Percentiles rank a stretch among this genome's conserved stretches.
Evolutionary conservation across 805 yeast species (phyloP).

Genomic region (Wickerhamomyces sydowiorum): DNA sequence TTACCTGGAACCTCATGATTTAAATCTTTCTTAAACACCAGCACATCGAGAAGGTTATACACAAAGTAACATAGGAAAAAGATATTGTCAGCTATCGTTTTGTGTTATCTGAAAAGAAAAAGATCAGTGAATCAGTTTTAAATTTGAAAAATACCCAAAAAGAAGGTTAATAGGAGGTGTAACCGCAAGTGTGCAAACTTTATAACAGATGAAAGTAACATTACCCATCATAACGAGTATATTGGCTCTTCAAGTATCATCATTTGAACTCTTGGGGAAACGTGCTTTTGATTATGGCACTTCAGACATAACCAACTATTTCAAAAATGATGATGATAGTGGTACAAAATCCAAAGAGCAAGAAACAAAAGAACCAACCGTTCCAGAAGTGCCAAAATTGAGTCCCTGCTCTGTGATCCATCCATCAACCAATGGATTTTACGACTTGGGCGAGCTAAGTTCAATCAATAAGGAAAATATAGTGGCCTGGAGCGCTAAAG

Average conservation of each 20-base stretch:
- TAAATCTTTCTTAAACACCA: too few relatives aligned
- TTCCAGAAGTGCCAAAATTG: constrained; percentile 6
- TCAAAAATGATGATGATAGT: constrained; percentile 1
- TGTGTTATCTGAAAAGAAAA: too few relatives aligned
- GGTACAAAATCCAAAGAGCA: constrained; percentile 1
- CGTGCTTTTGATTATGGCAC: constrained; percentile 17
- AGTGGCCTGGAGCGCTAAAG: constrained; percentile 60
- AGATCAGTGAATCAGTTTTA: too few relatives aligned
- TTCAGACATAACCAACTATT: constrained; percentile 11
- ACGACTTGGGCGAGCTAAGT: constrained; percentile 25
- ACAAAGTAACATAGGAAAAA: too few relatives aligned
- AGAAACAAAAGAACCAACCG: constrained; percentile 5
- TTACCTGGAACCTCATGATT: too few relatives aligned
- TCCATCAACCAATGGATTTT: constrained; percentile 35
- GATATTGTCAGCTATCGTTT: too few relatives aligned
- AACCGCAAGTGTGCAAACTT: too few relatives aligned
- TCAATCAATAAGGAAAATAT: constrained; percentile 18
- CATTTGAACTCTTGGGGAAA: constrained; percentile 1
- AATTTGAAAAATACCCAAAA: too few relatives aligned
- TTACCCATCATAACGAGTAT: neutral
- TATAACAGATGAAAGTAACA: neutral
- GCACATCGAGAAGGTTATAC: too few relatives aligned
- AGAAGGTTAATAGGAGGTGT: too few relatives aligned
- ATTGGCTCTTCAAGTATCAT: neutral
- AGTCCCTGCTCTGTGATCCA: constrained; percentile 39